Base-by-base conservation (phyloP, 768 basidiomycete species). In the Exidia glandulosa region DNA sequence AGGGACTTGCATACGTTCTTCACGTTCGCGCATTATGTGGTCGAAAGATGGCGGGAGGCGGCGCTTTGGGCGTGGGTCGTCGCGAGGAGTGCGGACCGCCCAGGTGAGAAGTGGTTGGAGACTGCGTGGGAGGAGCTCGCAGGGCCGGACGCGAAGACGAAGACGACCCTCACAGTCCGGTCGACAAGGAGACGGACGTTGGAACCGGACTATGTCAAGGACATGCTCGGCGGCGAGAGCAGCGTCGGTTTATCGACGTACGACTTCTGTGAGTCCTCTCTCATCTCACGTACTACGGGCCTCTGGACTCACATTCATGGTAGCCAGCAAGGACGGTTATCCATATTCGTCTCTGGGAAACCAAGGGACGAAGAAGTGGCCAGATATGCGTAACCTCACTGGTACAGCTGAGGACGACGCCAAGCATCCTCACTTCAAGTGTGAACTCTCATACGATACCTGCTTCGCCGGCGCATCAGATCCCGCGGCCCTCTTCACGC, bases 41-140 rank as follows among this genome's bases (percentile, higher is more conserved):
- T 74, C 54, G 73, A 73, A 65, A 68, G 73, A 3, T 70, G 69
- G 36, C 67, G 73, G n/a, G 73, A 73, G 62, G 72, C 73, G 29
- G 62, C 76, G 36, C 63, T 74, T 29, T 75, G 70, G 71, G 60
- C 71, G n/a, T 75, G 72, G 73, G 66, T 68, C 10, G 72, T 78
- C 31, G 73, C 62, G 13, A 67, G 62, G 60, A 65, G 66, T 62
- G 73, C 70, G 16, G 67, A 23, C 7, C 33, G 61, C 3, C 33
- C 62, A 13, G 67, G 67, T 59, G 63, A 68, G 50, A 37, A 32
- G 58, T 55, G 62, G 61, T 36, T 50, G 23, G 47, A 34, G 23
- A 37, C 30, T 6, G 72, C 72, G 61, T 75, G 74, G 74, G 70
- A 72, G 61, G 55, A 74, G 1, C 70, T 70, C 12, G 72, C 72